Conservation (phyloP, 371 early-diverging fungal genomes). For the Mucor lusitanicus region DNA sequence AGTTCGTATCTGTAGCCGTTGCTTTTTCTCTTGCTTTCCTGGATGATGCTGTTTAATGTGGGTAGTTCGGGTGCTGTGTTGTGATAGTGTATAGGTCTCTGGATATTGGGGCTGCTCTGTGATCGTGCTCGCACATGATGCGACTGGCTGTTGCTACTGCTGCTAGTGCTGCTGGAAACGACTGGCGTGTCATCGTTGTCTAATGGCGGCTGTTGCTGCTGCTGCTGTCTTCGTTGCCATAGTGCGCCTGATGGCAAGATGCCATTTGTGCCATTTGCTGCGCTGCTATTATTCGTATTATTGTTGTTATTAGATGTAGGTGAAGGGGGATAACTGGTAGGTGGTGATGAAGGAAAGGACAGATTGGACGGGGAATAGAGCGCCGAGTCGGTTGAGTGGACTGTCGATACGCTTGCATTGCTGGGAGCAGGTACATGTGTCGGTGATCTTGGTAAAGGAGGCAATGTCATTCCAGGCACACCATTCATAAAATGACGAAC, state of each 20-base stretch:
- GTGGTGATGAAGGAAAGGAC: conserved; percentile 50
- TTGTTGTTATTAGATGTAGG: conserved; percentile 22
- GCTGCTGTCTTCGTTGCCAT: conserved; percentile 28
- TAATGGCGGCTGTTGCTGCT: background rate
- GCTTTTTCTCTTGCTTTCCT: conserved; percentile 13
- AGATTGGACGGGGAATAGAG: background rate
- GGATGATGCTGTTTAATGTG: background rate
- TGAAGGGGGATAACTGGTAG: conserved; percentile 49
- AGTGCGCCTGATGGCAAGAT: conserved; percentile 22
- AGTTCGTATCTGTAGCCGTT: conserved; percentile 4
- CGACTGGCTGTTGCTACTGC: background rate
- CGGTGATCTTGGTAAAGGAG: conserved; percentile 51
- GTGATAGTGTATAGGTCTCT: conserved; percentile 17
- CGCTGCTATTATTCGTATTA: background rate
- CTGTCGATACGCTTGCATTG: conserved; percentile 16
- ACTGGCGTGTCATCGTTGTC: background rate
- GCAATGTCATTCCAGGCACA: conserved; percentile 43
- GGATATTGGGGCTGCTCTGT: conserved; percentile 66
- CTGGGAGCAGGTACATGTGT: conserved; percentile 9
- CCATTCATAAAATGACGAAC: conserved; percentile 21
- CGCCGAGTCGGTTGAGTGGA: conserved; percentile 7
- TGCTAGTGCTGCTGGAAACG: background rate
- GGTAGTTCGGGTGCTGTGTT: conserved; percentile 15
- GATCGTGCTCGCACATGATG: conserved; percentile 52
- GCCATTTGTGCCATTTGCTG: background rate